A percentile compares a stretch with the other conserved stretches of the same genome.
phyloP scores from a whole-genome alignment of 495 filamentous ascomycete species.

The Bacidia rubella region DNA sequence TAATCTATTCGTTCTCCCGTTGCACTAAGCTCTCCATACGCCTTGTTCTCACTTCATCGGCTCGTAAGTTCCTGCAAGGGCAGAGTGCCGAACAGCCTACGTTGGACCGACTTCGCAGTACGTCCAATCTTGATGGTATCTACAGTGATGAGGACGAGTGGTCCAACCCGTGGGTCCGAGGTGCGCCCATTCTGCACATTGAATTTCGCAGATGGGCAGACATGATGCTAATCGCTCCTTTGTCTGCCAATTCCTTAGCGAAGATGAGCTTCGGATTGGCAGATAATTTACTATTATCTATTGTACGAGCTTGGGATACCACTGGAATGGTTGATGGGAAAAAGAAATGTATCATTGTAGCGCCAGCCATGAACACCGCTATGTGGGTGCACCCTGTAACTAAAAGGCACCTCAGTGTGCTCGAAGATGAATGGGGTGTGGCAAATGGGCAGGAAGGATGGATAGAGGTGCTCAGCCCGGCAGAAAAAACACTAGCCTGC shows the following conservation, averaged over 20 bases:
- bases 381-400: constrained; percentile 87
- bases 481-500: constrained; percentile 63
- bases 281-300: constrained; percentile 54
- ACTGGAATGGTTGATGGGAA: constrained; percentile 41
- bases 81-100: constrained; percentile 58
- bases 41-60: constrained; percentile 59
- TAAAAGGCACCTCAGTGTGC: constrained; percentile 46
- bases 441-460: constrained; percentile 39
- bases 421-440: constrained; percentile 62
- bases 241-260: constrained; percentile 67
- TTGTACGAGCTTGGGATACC: constrained; percentile 83
- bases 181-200: constrained; percentile 61
- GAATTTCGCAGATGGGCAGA: constrained; percentile 71
- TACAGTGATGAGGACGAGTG: constrained; percentile 75
- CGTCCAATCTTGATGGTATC: constrained; percentile 54
- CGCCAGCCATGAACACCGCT: constrained; percentile 70
- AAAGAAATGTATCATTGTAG: constrained; percentile 24
- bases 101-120: constrained; percentile 33
- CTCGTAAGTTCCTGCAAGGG: constrained; percentile 54
- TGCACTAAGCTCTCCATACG: constrained; percentile 56
- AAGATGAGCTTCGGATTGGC: constrained; percentile 57
- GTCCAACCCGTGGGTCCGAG: constrained; percentile 53
- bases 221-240: constrained; percentile 64
- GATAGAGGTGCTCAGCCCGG: constrained; percentile 59
- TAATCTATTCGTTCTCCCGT: constrained; percentile 44